Evolutionary conservation across 768 basidiomycete genomes (phyloP), one percentile per base, ranked within the genome.

Genomic region (Leucosporidium creatinivorum): DNA sequence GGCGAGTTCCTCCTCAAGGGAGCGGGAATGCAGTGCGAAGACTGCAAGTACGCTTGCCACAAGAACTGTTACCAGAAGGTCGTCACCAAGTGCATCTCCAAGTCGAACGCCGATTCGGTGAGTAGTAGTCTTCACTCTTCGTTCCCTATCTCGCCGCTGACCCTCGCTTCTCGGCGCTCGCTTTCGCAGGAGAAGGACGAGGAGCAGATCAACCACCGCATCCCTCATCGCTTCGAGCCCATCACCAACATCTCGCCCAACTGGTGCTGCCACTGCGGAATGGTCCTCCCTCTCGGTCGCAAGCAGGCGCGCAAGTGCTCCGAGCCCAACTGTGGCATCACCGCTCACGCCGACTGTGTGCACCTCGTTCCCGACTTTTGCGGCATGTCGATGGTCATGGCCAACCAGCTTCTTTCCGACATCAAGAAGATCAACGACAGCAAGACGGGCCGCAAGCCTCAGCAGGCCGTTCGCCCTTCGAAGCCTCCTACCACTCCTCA

Each of bases 301-400:
- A 98, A 98, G 82, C 94, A 97, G 78, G 89, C 94, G 26, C 86
- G 92, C 64, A 89, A 89, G 79, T 99, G 96, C 78, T 87, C 90
- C 0, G 80, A 18, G 30, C 12, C 69, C 78, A 94, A 98, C 78
- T 99, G 96, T 80, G 86, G 88, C 75, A 87, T 98, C 73, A 97
- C 94, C 56, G 97, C 93, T 75, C 96, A 99, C 79, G 73, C 74
- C 19, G 75, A 76, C 71, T 99, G 96, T 80, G 90, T 93, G 1
- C 96, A 99, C 78, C 85, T 98, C 65, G 96, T 99, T 50, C 96
- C 96, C 66, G 94, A 99, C 79, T 98, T 99, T 79, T 99, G 96
- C 76, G 96, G 96, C 52, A 97, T 99, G 93, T 92, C 93, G 48
- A 98, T 98, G 94, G 94, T 97, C 79, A 94, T 91, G 48, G 94